Conservation (phyloP, 257 asterid species). For the Agastache rugosa region DNA sequence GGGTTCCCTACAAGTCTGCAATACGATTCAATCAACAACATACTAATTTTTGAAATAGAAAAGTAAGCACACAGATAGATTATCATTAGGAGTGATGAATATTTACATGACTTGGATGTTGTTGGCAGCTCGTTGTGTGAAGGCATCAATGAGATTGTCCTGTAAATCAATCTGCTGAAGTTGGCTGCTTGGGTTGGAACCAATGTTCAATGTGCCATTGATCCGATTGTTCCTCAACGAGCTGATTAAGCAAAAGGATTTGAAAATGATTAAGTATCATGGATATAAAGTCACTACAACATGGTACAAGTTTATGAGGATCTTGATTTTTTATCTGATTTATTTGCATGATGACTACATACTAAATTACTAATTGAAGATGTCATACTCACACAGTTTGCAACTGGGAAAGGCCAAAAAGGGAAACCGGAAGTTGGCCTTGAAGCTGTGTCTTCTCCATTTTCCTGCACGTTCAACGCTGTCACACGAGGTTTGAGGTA, state of each 20-base stretch:
- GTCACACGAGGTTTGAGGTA: slow-evolving; percentile 9
- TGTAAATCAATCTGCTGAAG: slow-evolving; percentile 56
- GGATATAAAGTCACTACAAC: no score
- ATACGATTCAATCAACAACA: neutral
- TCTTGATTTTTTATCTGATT: neutral
- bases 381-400: slow-evolving; percentile 72
- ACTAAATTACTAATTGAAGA: neutral
- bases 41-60: neutral
- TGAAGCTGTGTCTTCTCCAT: slow-evolving; percentile 61
- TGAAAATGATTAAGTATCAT: no score
- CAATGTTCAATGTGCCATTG: slow-evolving; percentile 56
- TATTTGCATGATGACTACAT: neutral
- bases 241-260: slow-evolving; percentile 42
- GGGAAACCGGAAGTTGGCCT: slow-evolving; percentile 58
- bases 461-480: slow-evolving; percentile 48
- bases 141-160: slow-evolving; percentile 47
- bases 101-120: slow-evolving; percentile 54
- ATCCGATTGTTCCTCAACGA: slow-evolving; percentile 58
- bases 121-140: slow-evolving; percentile 43
- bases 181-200: slow-evolving; percentile 47
- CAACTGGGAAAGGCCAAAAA: slow-evolving; percentile 68
- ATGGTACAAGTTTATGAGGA: no score
- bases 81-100: neutral
- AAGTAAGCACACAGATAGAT: neutral
- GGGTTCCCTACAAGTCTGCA: slow-evolving; percentile 69